Evolutionary conservation across 2,329 filamentous ascomycete species (phyloP).

Genomic region (Ophioceras dolichostomum): DNA sequence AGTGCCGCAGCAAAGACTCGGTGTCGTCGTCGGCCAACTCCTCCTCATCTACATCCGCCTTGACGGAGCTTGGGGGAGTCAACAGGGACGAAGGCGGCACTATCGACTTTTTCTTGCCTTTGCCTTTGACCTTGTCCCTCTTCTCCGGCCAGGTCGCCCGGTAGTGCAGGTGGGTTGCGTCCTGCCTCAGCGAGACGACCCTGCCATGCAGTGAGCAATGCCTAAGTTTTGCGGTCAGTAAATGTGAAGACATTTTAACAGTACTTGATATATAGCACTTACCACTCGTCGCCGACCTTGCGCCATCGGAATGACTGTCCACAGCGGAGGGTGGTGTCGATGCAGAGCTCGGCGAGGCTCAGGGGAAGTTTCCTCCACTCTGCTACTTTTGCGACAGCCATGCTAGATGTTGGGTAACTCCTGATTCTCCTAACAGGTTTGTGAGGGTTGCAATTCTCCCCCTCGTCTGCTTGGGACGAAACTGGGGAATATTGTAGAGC

Average conservation of each 20-base stretch:
- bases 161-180: conserved; percentile 68
- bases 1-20: conserved; percentile 62
- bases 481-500: too few relatives aligned
- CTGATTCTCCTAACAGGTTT: too few relatives aligned
- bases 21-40: conserved; percentile 48
- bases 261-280: conserved; percentile 9
- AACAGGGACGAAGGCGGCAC: not conserved
- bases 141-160: conserved; percentile 48
- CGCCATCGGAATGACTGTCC: conserved; percentile 97
- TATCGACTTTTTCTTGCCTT: too few relatives aligned
- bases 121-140: too few relatives aligned
- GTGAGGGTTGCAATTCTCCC: too few relatives aligned
- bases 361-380: conserved; percentile 85
- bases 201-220: conserved; percentile 77
- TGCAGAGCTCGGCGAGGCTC: conserved; percentile 73
- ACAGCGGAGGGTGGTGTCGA: conserved; percentile 87
- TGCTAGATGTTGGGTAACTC: too few relatives aligned
- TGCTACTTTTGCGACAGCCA: too few relatives aligned
- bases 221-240: too few relatives aligned
- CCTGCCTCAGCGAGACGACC: conserved; percentile 75
- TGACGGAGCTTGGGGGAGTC: conserved; percentile 17
- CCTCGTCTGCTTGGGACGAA: too few relatives aligned
- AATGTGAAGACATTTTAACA: too few relatives aligned
- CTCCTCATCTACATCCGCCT: conserved; percentile 9
- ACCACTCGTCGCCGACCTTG: conserved; percentile 78